A percentile compares a stretch with the other conserved stretches of the same genome.
phyloP scores from a whole-genome alignment of 2,329 filamentous ascomycete genomes.

The Rutstroemia sydowiana region DNA sequence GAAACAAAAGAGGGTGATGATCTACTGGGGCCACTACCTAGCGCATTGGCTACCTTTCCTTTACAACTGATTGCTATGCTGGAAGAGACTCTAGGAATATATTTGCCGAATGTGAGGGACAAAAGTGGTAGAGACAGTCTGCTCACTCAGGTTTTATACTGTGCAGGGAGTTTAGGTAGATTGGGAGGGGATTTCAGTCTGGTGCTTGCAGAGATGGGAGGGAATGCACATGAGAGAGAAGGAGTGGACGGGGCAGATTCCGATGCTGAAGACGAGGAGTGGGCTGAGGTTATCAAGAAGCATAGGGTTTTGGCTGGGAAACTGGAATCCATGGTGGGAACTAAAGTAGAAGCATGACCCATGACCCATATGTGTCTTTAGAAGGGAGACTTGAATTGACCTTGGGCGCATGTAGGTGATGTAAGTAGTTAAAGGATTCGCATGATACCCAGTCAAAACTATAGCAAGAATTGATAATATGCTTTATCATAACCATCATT shows the following conservation, averaged over 20 bases:
- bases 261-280: slow-evolving; percentile 51
- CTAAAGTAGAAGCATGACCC: slow-evolving; percentile 15
- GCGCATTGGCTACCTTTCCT: slow-evolving; percentile 76
- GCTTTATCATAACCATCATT: background rate
- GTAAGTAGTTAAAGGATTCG: too few relatives aligned
- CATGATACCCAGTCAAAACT: too few relatives aligned
- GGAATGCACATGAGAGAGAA: slow-evolving; percentile 30
- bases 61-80: slow-evolving; percentile 76
- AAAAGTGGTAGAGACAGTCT: slow-evolving; percentile 76
- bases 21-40: slow-evolving; percentile 56
- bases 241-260: slow-evolving; percentile 35
- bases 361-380: background rate
- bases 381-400: background rate
- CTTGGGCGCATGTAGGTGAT: background rate
- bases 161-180: slow-evolving; percentile 81
- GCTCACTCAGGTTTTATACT: slow-evolving; percentile 87
- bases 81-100: slow-evolving; percentile 64
- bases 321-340: slow-evolving; percentile 59
- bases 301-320: slow-evolving; percentile 79
- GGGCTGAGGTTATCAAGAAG: slow-evolving; percentile 83
- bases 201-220: slow-evolving; percentile 59
- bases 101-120: slow-evolving; percentile 77
- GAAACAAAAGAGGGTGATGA: slow-evolving; percentile 26
- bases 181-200: slow-evolving; percentile 90
- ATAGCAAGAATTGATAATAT: background rate